phyloP scores from a whole-genome alignment of 116 monocot species.

The Trichopus zeylanicus region DNA sequence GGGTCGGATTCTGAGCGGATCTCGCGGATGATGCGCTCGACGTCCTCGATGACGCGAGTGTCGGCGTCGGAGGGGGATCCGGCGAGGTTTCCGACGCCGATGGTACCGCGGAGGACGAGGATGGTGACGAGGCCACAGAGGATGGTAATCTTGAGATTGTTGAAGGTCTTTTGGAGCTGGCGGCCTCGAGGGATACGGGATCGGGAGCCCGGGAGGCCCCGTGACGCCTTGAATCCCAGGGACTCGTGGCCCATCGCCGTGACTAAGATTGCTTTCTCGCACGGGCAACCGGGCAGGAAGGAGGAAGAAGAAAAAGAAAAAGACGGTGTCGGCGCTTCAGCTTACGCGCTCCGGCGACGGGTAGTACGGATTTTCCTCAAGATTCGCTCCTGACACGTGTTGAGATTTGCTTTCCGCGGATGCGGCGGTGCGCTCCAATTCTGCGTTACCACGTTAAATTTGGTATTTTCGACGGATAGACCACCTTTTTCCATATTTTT shows the following conservation, averaged over 20 bases:
- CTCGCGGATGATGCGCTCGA: slow-evolving; percentile 59
- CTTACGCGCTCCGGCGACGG: too few species aligned
- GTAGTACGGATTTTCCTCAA: too few species aligned
- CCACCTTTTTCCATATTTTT: too few species aligned
- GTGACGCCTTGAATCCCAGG: background rate
- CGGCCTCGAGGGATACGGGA: slow-evolving; percentile 30
- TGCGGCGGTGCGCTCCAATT: too few species aligned
- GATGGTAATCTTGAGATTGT: slow-evolving; percentile 67
- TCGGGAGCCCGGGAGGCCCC: slow-evolving; percentile 2
- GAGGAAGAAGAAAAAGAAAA: background rate
- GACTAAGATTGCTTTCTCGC: too few species aligned
- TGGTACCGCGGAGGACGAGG: slow-evolving; percentile 68
- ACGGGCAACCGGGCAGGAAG: background rate
- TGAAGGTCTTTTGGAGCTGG: slow-evolving; percentile 66
- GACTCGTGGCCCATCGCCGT: slow-evolving; percentile 5
- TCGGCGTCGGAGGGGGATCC: slow-evolving; percentile 4
- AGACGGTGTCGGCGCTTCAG: background rate
- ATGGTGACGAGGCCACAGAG: slow-evolving; percentile 74
- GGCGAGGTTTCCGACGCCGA: slow-evolving; percentile 60
- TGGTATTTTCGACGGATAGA: too few species aligned
- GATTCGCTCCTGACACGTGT: too few species aligned
- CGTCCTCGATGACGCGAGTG: slow-evolving; percentile 39
- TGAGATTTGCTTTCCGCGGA: too few species aligned
- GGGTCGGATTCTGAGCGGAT: slow-evolving; percentile 68
- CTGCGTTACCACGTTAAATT: too few species aligned